Conservation (phyloP, 345 rosid species). For the Diplotaxis tenuifolia region DNA sequence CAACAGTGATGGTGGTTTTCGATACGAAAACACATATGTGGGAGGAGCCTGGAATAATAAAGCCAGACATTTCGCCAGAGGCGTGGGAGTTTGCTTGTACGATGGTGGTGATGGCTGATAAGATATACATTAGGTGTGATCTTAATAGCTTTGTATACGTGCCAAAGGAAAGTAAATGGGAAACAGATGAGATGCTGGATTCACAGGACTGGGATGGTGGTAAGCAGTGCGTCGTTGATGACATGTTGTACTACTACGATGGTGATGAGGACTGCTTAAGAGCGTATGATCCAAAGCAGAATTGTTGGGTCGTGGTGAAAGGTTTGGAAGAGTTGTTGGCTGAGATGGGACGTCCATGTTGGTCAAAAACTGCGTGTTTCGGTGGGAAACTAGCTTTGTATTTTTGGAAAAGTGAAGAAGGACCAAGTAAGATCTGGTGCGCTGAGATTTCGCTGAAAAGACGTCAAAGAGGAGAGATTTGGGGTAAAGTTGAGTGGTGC, state of each 20-base stretch:
- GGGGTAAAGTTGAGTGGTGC: neutral
- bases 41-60: neutral
- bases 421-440: neutral
- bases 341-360: no score
- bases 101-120: neutral
- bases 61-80: neutral
- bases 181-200: neutral
- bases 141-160: neutral
- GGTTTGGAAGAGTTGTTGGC: neutral
- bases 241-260: neutral
- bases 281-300: neutral
- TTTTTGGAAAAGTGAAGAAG: neutral
- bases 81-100: neutral
- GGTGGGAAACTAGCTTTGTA: neutral
- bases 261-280: no score
- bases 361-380: neutral
- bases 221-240: neutral
- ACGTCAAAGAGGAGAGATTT: neutral
- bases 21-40: no score
- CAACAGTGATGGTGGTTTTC: no score
- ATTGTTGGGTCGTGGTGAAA: neutral
- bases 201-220: neutral
- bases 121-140: neutral
- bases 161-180: neutral
- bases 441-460: neutral